Percentiles rank a stretch among this genome's conserved stretches.
These are phyloP conservation scores for Xylaria flabelliformis DNA, from an alignment of 495 filamentous ascomycete species.

Conservation along the genomic window DNA sequence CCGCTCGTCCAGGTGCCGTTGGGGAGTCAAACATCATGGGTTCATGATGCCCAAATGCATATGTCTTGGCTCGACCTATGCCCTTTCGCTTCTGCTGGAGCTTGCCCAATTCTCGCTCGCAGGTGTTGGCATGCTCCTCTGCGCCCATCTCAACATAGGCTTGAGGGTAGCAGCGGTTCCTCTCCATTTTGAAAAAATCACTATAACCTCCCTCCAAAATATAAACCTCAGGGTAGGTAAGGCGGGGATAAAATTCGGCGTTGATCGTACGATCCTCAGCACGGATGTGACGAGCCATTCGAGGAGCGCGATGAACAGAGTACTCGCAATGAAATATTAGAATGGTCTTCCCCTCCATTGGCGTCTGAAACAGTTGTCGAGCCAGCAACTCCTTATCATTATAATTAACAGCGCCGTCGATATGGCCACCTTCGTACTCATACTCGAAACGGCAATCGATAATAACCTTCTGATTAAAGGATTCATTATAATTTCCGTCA, in stretches of 20 bases:
- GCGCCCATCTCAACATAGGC: conserved; percentile 96
- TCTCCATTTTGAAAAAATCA: conserved; percentile 81
- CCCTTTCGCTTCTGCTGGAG: conserved; percentile 79
- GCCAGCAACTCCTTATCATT: conserved; percentile 92
- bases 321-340: conserved; percentile 98
- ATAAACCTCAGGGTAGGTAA: conserved; percentile 95
- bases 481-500: conserved; percentile 77
- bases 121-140: conserved; percentile 85
- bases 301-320: conserved; percentile 94
- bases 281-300: conserved; percentile 92
- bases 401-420: conserved; percentile 89
- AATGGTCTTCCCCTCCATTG: conserved; percentile 71
- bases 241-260: conserved; percentile 78
- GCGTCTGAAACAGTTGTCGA: conserved; percentile 71
- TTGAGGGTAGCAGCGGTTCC: conserved; percentile 83
- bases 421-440: conserved; percentile 96
- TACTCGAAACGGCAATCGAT: conserved; percentile 99
- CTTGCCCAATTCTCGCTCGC: conserved; percentile 91
- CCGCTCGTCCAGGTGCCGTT: conserved; percentile 66
- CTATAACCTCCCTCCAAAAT: conserved; percentile 97
- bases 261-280: conserved; percentile 85
- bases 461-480: conserved; percentile 78
- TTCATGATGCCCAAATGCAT: conserved; percentile 81
- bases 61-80: conserved; percentile 87
- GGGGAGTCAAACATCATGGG: conserved; percentile 76